Conservation (phyloP, 768 basidiomycete genomes). For the Tylopilus plumbeoviolaceoides region DNA sequence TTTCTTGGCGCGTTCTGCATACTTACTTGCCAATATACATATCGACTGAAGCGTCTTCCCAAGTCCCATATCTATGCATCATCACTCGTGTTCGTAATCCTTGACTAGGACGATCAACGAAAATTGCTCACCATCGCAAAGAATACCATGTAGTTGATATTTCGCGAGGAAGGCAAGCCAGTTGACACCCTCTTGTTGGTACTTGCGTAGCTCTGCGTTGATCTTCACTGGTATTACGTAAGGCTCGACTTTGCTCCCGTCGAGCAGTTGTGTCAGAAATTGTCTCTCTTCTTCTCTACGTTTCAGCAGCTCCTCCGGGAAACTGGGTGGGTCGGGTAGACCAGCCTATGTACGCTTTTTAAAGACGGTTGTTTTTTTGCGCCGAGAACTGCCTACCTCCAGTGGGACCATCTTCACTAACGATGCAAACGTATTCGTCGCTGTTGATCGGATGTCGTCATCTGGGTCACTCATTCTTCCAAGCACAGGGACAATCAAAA, state of each 20-base stretch:
- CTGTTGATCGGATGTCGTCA: constrained; percentile 85
- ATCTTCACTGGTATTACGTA: constrained; percentile 84
- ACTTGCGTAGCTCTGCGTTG: constrained; percentile 93
- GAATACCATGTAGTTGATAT: constrained; percentile 95
- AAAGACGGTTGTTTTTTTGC: background rate
- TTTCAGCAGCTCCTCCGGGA: constrained; percentile 82
- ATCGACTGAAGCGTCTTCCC: constrained; percentile 98
- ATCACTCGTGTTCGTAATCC: background rate
- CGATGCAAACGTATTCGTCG: constrained; percentile 97
- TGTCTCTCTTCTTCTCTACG: constrained; percentile 84
- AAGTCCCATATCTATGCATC: constrained; percentile 86
- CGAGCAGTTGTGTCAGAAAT: constrained; percentile 90
- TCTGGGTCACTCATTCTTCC: constrained; percentile 96
- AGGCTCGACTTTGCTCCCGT: constrained; percentile 90
- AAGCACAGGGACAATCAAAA: constrained; percentile 92
- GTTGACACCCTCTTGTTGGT: constrained; percentile 97
- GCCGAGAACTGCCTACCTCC: constrained; percentile 53
- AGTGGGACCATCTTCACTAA: constrained; percentile 98
- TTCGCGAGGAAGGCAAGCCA: constrained; percentile 98
- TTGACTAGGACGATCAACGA: constrained; percentile 13
- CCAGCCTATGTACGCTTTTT: constrained; percentile 59
- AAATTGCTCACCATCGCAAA: constrained; percentile 80
- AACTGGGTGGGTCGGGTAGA: constrained; percentile 92
- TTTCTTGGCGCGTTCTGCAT: constrained; percentile 76
- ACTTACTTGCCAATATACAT: constrained; percentile 93